Percentiles rank a stretch among this genome's conserved stretches.
These are phyloP conservation scores for Sordaria brevicollis DNA, from an alignment of 495 filamentous ascomycete genomes.

Conservation along the genomic window DNA sequence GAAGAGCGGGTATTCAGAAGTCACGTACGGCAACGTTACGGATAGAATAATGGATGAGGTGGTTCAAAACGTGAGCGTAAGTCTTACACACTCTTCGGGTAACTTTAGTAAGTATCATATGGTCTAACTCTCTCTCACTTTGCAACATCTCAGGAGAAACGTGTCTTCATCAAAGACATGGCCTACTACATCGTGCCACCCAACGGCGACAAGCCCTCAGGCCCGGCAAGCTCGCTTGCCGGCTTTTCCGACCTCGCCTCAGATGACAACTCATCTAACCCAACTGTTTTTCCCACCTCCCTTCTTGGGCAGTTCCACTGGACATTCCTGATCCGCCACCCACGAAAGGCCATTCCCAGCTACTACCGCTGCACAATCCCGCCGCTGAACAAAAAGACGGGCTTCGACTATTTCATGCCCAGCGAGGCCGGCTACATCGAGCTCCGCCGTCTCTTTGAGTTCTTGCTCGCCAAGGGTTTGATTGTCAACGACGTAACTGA, in stretches of 20 bases:
- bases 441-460: constrained; percentile 76
- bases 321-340: constrained; percentile 96
- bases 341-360: constrained; percentile 72
- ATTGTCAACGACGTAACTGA: constrained; percentile 52
- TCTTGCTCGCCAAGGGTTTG: constrained; percentile 48
- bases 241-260: constrained; percentile 31
- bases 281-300: constrained; percentile 67
- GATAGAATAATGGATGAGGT: constrained; percentile 54
- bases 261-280: constrained; percentile 60
- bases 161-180: constrained; percentile 97
- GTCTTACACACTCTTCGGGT: too few relatives aligned
- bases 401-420: constrained; percentile 77
- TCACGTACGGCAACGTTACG: constrained; percentile 68
- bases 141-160: constrained; percentile 48
- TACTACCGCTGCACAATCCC: constrained; percentile 96
- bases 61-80: constrained; percentile 41
- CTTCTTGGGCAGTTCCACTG: constrained; percentile 73
- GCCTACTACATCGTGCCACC: constrained; percentile 79
- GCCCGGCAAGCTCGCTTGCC: not conserved
- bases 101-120: too few relatives aligned
- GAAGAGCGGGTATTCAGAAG: constrained; percentile 63
- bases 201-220: constrained; percentile 29
- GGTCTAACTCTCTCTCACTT: not conserved
- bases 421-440: constrained; percentile 85
- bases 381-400: constrained; percentile 67